Percentiles rank a stretch among this genome's conserved stretches.
phyloP scores from a whole-genome alignment of 228 moss, liverwort and hornwort genomes.

The Sphagnum fallax region DNA sequence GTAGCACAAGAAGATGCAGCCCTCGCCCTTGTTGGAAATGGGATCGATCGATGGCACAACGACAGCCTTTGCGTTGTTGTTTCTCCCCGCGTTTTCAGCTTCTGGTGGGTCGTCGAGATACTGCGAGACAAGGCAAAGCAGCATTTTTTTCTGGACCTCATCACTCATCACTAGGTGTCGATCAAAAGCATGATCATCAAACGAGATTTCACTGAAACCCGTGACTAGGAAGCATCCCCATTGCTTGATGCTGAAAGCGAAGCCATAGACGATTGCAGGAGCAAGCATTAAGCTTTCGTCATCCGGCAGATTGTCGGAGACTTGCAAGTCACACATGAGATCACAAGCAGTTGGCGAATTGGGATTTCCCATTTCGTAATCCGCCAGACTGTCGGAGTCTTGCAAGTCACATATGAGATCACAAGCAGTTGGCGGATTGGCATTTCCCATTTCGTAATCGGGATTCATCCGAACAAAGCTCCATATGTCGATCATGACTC shows the following conservation, averaged over 20 bases:
- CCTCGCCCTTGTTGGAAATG: slow-evolving; percentile 49
- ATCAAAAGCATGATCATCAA: slow-evolving; percentile 32
- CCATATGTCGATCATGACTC: slow-evolving; percentile 62
- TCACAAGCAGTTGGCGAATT: not conserved
- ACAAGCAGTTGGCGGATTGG: slow-evolving; percentile 18
- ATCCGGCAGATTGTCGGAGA: slow-evolving; percentile 2
- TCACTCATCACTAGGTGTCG: slow-evolving; percentile 40
- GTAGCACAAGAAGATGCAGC: slow-evolving; percentile 52
- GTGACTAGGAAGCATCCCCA: slow-evolving; percentile 49
- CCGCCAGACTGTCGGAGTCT: slow-evolving; percentile 1
- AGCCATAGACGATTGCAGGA: slow-evolving; percentile 50
- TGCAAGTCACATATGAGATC: not conserved
- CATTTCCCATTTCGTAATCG: slow-evolving; percentile 29
- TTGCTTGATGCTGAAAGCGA: slow-evolving; percentile 47
- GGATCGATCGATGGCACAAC: slow-evolving; percentile 14
- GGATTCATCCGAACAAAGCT: slow-evolving; percentile 69
- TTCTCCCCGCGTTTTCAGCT: not conserved
- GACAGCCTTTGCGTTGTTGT: not conserved
- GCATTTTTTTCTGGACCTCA: slow-evolving; percentile 18
- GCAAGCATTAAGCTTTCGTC: slow-evolving; percentile 40
- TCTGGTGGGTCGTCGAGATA: slow-evolving; percentile 5
- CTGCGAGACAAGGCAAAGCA: slow-evolving; percentile 28
- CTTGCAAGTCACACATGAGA: not conserved
- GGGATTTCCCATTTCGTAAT: slow-evolving; percentile 7
- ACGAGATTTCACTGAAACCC: slow-evolving; percentile 30